Conservation (phyloP, 805 yeast species). For the Kuraishia borneana region DNA sequence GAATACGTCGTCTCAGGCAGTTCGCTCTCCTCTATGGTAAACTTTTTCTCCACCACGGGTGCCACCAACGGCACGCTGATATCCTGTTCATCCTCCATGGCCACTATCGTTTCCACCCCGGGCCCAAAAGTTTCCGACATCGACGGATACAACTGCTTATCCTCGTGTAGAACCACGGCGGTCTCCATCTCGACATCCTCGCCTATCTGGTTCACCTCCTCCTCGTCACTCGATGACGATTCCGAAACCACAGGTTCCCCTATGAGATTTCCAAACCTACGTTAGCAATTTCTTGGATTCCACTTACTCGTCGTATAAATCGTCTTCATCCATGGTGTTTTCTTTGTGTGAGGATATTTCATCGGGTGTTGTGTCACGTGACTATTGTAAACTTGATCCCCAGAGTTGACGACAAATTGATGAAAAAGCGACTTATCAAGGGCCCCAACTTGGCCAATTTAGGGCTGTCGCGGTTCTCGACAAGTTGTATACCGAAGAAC, state of each 20-base stretch:
- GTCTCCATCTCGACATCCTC: conserved; percentile 7
- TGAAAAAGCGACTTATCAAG: too few relatives aligned
- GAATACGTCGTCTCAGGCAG: conserved; percentile 55
- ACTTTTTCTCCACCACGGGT: conserved; percentile 30
- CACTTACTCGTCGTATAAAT: conserved; percentile 53
- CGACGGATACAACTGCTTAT: conserved; percentile 27
- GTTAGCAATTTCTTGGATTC: neutral
- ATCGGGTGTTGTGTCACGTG: neutral
- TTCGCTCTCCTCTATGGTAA: conserved; percentile 36
- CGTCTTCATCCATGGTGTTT: conserved; percentile 41
- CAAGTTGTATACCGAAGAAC: too few relatives aligned
- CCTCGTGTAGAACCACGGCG: conserved; percentile 30
- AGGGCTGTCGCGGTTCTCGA: too few relatives aligned
- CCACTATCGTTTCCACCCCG: conserved; percentile 55
- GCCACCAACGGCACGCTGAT: conserved; percentile 54
- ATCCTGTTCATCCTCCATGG: conserved; percentile 30
- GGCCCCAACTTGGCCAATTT: too few relatives aligned
- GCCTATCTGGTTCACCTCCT: neutral
- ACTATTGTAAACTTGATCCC: too few relatives aligned
- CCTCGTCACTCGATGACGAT: neutral
- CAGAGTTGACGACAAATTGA: too few relatives aligned
- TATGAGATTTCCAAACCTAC: conserved; percentile 49
- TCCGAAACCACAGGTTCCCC: conserved; percentile 17
- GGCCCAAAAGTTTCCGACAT: conserved; percentile 39
- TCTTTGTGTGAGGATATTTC: neutral